Evolutionary conservation across 2,329 filamentous ascomycete genomes (phyloP).

Genomic region (Penicillium corylophilum): DNA sequence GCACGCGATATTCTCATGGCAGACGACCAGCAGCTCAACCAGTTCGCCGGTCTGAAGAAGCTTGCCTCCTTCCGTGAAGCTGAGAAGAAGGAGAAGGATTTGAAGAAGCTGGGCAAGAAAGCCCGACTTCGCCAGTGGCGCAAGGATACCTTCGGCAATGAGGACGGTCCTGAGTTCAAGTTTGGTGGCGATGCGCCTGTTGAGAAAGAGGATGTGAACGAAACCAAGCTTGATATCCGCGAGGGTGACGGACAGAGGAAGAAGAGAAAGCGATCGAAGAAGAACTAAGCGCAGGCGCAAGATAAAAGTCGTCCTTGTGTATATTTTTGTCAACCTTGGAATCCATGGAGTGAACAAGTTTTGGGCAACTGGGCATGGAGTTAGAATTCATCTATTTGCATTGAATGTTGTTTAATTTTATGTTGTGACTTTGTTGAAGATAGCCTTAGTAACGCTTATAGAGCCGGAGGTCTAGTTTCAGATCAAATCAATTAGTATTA

Average conservation of each 20-base stretch:
- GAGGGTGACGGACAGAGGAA: constrained; percentile 41
- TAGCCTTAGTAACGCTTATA: too few relatives aligned
- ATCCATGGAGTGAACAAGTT: neutral
- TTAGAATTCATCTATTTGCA: constrained; percentile 1
- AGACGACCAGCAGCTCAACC: constrained; percentile 79
- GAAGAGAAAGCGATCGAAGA: constrained; percentile 49
- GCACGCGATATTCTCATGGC: constrained; percentile 88
- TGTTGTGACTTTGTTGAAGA: neutral
- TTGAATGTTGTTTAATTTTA: neutral
- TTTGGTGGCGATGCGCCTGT: constrained; percentile 26
- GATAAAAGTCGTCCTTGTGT: constrained; percentile 1
- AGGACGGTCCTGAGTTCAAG: constrained; percentile 49
- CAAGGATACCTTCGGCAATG: constrained; percentile 64
- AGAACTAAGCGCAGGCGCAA: constrained; percentile 31
- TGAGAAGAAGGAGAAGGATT: constrained; percentile 85
- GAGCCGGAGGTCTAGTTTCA: too few relatives aligned
- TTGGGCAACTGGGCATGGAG: constrained; percentile 14
- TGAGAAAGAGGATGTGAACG: constrained; percentile 23
- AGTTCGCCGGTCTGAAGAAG: constrained; percentile 93
- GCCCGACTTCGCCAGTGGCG: constrained; percentile 85
- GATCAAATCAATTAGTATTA: too few relatives aligned
- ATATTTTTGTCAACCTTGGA: constrained; percentile 10
- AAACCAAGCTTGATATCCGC: constrained; percentile 42
- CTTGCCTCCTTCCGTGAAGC: constrained; percentile 83
- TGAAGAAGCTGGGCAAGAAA: constrained; percentile 90